A percentile compares a stretch with the other conserved stretches of the same genome.
phyloP scores from a whole-genome alignment of 305 asterid genomes.

The Fraxinus baroniana region DNA sequence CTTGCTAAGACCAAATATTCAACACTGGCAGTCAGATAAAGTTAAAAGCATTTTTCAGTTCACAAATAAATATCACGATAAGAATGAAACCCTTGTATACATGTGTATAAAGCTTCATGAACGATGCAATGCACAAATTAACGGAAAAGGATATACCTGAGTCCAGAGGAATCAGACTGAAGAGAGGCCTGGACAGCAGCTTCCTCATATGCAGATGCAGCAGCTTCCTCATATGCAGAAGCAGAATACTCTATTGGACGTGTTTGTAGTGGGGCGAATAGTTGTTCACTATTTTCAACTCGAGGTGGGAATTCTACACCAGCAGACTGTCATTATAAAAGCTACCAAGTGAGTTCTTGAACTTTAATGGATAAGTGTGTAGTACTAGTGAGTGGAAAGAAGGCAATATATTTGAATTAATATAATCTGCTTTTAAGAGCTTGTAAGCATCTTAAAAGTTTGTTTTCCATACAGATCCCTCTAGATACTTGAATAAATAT shows the following conservation, averaged over 20 bases:
- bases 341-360: slow-evolving; percentile 15
- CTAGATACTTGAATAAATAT: not conserved
- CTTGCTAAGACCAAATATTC: not conserved
- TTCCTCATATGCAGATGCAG: slow-evolving; percentile 71
- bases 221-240: slow-evolving; percentile 81
- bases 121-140: not conserved
- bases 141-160: slow-evolving; percentile 52
- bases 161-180: slow-evolving; percentile 81
- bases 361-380: not conserved
- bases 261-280: slow-evolving; percentile 93
- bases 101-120: not conserved
- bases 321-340: slow-evolving; percentile 54
- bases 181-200: slow-evolving; percentile 96
- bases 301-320: slow-evolving; percentile 96
- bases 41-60: not conserved
- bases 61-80: not conserved
- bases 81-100: not conserved
- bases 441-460: not conserved
- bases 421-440: not conserved
- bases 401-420: not conserved
- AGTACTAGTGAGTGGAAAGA: not conserved
- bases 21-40: not conserved
- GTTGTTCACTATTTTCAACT: slow-evolving; percentile 76
- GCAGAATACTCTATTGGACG: slow-evolving; percentile 66
- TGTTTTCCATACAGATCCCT: not conserved